Evolutionary conservation across 257 asterid species (phyloP), one percentile per base, ranked within the genome.

Genomic region (Solanum paucissectum): DNA sequence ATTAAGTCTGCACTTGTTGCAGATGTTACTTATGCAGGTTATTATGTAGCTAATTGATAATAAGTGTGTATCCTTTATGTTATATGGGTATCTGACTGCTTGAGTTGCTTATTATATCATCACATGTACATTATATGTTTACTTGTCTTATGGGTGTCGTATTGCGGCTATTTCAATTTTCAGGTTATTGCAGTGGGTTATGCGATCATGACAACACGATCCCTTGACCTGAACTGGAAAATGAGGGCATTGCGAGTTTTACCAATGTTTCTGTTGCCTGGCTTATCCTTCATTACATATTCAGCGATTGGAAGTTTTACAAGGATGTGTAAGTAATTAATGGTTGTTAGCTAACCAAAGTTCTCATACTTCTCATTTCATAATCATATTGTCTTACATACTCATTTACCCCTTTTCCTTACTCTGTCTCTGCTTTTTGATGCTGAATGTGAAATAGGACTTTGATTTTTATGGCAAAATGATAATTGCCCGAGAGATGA

Each of bases 181-280:
- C 95, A 96, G 98, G 94, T 90, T 87, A 90, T 94, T 90, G 99
- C 99, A 46, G 98, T 97, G 88, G 94, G 92, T 84, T 95, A 92
- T 91, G 99, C 98, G 33, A 92, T 95, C 88, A 90, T 94, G 94
- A 97, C 98, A 86, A 95, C 98, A 49, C 94, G 98, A 91, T 90
- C 96, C 21, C 84, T 91, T 87, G 89, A 93, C 87, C 88, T 95
- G 94, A 89, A 95, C 89, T 97, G 99, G 99, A 94, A 94, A 90
- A 92, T 93, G 93, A 94, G 98, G 92, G 98, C 99, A 87, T 73
- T 92, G 92, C 92, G 95, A 21, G 98, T 97, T 86, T 91, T 94
- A 88, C 99, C 99, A 34, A 95, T 97, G 96, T 95, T 97, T 91
- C 91, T 96, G 89, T 90, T 97, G 83, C 99, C 99, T 86, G 93